Evolutionary conservation across 2,329 filamentous ascomycete genomes (phyloP).

Genomic region (Amylocarpus encephaloides): DNA sequence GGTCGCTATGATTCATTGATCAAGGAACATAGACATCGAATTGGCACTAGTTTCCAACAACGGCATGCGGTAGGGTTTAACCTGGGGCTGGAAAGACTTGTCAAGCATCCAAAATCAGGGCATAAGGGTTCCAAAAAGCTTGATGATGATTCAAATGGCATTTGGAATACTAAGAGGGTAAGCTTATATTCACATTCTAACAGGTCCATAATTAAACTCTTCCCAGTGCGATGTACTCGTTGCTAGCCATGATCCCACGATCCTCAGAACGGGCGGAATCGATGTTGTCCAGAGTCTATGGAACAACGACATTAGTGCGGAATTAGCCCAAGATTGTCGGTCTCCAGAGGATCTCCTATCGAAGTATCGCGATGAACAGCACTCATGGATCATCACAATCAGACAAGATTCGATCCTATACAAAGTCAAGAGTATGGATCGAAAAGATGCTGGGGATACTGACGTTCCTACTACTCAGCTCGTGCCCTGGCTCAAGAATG

Average conservation of each 20-base stretch:
- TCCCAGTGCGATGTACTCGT: constrained; percentile 78
- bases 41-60: constrained; percentile 54
- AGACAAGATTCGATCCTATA: constrained; percentile 65
- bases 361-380: constrained; percentile 68
- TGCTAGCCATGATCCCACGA: constrained; percentile 73
- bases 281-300: constrained; percentile 75
- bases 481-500: constrained; percentile 70
- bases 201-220: constrained; percentile 6
- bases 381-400: constrained; percentile 84
- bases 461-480: constrained; percentile 72
- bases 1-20: constrained; percentile 90
- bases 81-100: constrained; percentile 76
- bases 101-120: constrained; percentile 40
- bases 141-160: constrained; percentile 53
- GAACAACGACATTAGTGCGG: constrained; percentile 77
- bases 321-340: constrained; percentile 73
- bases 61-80: constrained; percentile 89
- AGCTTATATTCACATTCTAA: constrained; percentile 33
- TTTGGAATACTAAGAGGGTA: constrained; percentile 59
- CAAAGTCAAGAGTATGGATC: constrained; percentile 72
- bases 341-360: constrained; percentile 74
- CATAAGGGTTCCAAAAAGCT: constrained; percentile 61
- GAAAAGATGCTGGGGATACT: constrained; percentile 67
- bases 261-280: constrained; percentile 69
- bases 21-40: constrained; percentile 69